These are phyloP conservation scores for Leccinum longicurvipes DNA, from an alignment of 768 basidiomycete species.

Conservation along the genomic window DNA sequence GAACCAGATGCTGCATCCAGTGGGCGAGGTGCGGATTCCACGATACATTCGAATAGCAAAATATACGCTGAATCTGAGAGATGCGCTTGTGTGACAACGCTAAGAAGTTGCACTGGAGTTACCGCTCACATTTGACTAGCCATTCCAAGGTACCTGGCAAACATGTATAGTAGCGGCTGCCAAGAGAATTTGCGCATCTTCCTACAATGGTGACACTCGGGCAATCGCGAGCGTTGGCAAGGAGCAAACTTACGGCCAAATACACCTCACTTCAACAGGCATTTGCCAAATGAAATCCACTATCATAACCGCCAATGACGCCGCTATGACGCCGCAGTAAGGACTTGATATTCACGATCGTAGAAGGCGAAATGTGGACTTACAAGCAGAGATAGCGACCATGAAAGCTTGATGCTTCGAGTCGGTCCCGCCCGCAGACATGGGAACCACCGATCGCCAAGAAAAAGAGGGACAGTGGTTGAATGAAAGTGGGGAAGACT, in stretches of 20 bases:
- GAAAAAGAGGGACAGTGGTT: not conserved
- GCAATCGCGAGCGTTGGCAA: not conserved
- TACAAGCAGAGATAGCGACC: not conserved
- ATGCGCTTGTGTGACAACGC: not conserved
- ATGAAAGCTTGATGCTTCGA: not conserved
- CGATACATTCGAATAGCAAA: slow-evolving; percentile 16
- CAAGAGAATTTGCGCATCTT: slow-evolving; percentile 2
- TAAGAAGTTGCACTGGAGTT: not conserved
- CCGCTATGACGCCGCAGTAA: not conserved
- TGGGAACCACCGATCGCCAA: not conserved
- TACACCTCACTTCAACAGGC: slow-evolving; percentile 4
- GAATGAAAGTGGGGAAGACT: not conserved
- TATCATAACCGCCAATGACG: slow-evolving; percentile 9
- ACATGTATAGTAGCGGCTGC: slow-evolving; percentile 9
- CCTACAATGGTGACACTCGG: not conserved
- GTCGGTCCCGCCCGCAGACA: not conserved
- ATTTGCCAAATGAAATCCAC: slow-evolving; percentile 13
- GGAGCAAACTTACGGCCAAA: slow-evolving; percentile 21
- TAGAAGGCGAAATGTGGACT: not conserved
- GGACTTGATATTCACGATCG: not conserved
- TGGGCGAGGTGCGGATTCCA: slow-evolving; percentile 3
- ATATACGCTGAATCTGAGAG: slow-evolving; percentile 21
- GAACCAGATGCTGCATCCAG: slow-evolving; percentile 17
- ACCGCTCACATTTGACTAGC: slow-evolving; percentile 17
- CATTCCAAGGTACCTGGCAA: slow-evolving; percentile 19